Conservation (phyloP, 2,329 filamentous ascomycete genomes). For the Sporothrix humicola region DNA sequence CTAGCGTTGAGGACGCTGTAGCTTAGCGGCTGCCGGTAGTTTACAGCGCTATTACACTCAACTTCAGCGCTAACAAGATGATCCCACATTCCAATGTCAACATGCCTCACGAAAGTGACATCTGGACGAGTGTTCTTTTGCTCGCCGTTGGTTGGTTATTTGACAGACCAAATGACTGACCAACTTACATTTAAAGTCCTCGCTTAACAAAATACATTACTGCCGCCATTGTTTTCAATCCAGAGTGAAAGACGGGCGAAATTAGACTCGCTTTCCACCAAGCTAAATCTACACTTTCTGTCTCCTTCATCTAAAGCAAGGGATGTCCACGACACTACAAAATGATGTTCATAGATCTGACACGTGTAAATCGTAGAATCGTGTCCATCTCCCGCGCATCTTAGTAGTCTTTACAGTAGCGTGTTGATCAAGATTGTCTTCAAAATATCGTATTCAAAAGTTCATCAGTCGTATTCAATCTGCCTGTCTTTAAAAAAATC, state of each 20-base stretch:
- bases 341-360: neutral
- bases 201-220: no score
- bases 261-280: no score
- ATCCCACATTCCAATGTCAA: slow-evolving; percentile 5
- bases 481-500: neutral
- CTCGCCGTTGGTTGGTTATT: no score
- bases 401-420: neutral
- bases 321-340: neutral
- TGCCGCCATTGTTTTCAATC: no score
- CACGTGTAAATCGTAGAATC: neutral
- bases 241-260: no score
- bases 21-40: neutral
- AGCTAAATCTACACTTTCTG: neutral
- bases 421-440: neutral
- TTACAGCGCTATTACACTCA: neutral
- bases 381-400: slow-evolving; percentile 2
- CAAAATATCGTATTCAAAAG: neutral
- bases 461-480: neutral
- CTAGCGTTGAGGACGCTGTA: neutral
- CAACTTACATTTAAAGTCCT: no score
- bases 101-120: neutral
- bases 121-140: neutral
- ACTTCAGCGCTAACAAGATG: neutral
- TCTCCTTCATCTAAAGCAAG: neutral
- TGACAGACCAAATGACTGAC: no score